phyloP scores from a whole-genome alignment of 306 rosid genomes.

The Gleditsia sinensis region DNA sequence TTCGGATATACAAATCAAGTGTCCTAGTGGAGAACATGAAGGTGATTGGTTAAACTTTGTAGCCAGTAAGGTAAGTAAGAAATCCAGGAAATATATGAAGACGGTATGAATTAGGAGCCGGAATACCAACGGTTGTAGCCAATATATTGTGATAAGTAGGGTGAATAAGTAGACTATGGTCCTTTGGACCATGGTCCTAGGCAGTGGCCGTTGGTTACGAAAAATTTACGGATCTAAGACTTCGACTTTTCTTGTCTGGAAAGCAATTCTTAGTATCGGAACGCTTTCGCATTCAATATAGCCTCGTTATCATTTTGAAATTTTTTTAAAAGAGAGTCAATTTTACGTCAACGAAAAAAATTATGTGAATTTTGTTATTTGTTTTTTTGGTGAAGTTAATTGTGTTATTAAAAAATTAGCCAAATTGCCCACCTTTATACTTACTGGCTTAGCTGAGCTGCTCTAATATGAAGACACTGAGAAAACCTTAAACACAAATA shows the following conservation, averaged over 20 bases:
- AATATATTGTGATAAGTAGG: not conserved
- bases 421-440: no score
- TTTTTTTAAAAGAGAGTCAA: no score
- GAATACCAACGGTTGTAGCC: not conserved
- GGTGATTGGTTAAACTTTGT: conserved; percentile 15
- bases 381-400: no score
- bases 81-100: not conserved
- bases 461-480: no score
- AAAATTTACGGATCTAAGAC: no score
- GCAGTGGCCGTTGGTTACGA: not conserved
- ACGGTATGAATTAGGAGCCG: conserved; percentile 18
- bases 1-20: conserved; percentile 2
- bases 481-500: no score
- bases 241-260: no score
- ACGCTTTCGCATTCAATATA: not conserved
- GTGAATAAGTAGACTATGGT: not conserved
- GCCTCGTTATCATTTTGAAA: not conserved
- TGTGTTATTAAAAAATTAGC: no score
- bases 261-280: not conserved
- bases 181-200: not conserved
- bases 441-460: no score
- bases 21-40: not conserved
- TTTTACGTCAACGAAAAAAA: no score
- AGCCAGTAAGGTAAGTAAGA: not conserved
- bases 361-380: no score